Evolutionary conservation across 164 flowering plant genomes (phyloP).

Genomic region (Hamamelis virginiana): DNA sequence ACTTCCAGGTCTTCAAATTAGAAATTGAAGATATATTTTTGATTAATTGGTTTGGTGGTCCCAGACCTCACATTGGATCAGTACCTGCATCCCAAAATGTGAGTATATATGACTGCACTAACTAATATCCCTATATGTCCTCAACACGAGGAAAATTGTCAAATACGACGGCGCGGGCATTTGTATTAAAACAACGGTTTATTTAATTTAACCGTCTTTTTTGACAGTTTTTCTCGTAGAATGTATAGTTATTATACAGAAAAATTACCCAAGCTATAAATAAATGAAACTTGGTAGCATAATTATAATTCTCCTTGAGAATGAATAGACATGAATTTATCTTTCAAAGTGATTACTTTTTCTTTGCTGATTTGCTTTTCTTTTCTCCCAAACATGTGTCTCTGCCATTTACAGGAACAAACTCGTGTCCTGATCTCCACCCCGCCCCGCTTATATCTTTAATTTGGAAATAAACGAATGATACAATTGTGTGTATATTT

Average conservation of each 20-base stretch:
- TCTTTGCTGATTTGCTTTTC: conserved; percentile 14
- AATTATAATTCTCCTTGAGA: not conserved
- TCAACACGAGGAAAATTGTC: no score
- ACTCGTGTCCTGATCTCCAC: no score
- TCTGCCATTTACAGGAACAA: conserved; percentile 29
- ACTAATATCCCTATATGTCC: conserved; percentile 4
- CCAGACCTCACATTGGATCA: conserved; percentile 73
- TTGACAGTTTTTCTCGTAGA: no score
- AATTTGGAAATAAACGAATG: no score
- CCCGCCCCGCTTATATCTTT: no score
- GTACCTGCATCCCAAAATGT: conserved; percentile 59
- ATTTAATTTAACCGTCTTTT: no score
- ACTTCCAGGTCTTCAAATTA: conserved; percentile 74
- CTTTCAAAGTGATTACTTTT: not conserved
- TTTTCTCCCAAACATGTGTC: conserved; percentile 10
- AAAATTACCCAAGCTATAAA: no score
- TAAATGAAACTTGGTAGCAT: not conserved
- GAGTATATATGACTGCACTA: conserved; percentile 29
- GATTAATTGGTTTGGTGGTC: conserved; percentile 89
- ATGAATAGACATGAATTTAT: not conserved
- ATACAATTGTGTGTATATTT: no score
- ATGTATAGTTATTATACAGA: no score
- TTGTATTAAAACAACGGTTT: no score
- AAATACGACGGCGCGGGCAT: no score
- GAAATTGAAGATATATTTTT: conserved; percentile 72